A percentile compares a stretch with the other conserved stretches of the same genome.
These are phyloP conservation scores for Thielaviopsis ethacetica DNA, from an alignment of 2,329 filamentous ascomycete genomes.

Conservation along the genomic window DNA sequence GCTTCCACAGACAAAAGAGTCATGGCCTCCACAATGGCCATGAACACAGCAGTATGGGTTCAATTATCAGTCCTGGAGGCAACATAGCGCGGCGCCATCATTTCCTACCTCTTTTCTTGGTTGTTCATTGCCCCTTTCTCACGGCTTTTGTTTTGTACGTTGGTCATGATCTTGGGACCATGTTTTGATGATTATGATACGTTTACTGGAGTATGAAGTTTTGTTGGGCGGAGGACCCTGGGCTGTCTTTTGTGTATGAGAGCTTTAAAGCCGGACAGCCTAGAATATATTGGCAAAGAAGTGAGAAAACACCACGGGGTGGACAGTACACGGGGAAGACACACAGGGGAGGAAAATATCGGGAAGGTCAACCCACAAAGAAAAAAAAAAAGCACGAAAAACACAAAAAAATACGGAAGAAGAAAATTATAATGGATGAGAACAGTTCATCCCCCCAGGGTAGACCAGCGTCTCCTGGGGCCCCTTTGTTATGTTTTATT, in stretches of 20 bases:
- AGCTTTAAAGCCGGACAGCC: not conserved
- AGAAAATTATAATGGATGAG: not conserved
- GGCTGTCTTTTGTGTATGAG: not conserved
- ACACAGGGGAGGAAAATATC: not conserved
- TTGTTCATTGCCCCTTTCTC: not conserved
- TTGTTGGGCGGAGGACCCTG: not conserved
- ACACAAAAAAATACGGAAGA: not conserved
- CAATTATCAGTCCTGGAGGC: not conserved
- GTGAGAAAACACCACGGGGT: not conserved
- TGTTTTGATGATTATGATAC: not conserved
- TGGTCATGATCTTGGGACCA: not conserved
- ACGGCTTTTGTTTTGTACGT: not conserved
- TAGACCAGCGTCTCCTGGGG: not conserved
- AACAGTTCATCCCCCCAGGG: not conserved
- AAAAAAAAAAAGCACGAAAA: not conserved
- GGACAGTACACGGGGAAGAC: not conserved
- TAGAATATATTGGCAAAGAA: not conserved
- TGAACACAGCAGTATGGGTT: not conserved
- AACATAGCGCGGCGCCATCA: not conserved
- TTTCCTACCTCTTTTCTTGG: not conserved
- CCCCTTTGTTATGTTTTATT: not conserved
- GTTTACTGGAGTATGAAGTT: not conserved
- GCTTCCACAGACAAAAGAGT: not conserved
- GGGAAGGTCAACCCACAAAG: not conserved
- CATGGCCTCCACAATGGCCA: not conserved